Evolutionary conservation across 495 filamentous ascomycete species (phyloP).

Genomic region (Xylaria venustula): DNA sequence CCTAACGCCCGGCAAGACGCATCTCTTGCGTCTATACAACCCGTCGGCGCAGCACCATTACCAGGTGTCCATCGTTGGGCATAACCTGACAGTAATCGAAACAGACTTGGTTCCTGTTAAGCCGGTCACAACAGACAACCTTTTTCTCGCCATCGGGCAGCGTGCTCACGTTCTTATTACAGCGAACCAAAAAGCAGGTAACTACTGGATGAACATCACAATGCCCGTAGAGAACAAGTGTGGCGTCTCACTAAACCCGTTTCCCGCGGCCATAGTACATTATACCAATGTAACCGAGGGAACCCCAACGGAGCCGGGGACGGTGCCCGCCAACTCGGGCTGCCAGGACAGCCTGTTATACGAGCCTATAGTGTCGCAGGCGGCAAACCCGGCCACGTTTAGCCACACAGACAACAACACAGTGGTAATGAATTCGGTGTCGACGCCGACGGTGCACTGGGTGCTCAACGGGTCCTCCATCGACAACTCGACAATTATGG

Average conservation of each 20-base stretch:
- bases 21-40: conserved; percentile 55
- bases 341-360: conserved; percentile 30
- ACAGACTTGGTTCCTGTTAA: conserved; percentile 49
- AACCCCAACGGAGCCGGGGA: conserved; percentile 28
- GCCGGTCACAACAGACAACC: conserved; percentile 38
- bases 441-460: conserved; percentile 34
- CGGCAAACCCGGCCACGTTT: conserved; percentile 23
- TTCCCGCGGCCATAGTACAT: conserved; percentile 36
- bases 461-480: conserved; percentile 39
- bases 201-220: conserved; percentile 54
- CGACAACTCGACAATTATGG: conserved; percentile 10
- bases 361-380: conserved; percentile 29
- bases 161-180: conserved; percentile 65
- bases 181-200: conserved; percentile 46
- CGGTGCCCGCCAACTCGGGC: conserved; percentile 22
- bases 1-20: conserved; percentile 38
- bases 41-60: conserved; percentile 36
- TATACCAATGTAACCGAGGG: conserved; percentile 27
- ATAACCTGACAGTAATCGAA: conserved; percentile 49
- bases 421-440: conserved; percentile 24
- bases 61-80: conserved; percentile 42
- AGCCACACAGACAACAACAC: conserved; percentile 25
- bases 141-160: conserved; percentile 60
- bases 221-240: conserved; percentile 39
- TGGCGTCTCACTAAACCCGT: conserved; percentile 37